These are phyloP conservation scores for Phytophthora niederhauseri DNA, from an alignment of 352 stramenopile genomes.

Conservation along the genomic window DNA sequence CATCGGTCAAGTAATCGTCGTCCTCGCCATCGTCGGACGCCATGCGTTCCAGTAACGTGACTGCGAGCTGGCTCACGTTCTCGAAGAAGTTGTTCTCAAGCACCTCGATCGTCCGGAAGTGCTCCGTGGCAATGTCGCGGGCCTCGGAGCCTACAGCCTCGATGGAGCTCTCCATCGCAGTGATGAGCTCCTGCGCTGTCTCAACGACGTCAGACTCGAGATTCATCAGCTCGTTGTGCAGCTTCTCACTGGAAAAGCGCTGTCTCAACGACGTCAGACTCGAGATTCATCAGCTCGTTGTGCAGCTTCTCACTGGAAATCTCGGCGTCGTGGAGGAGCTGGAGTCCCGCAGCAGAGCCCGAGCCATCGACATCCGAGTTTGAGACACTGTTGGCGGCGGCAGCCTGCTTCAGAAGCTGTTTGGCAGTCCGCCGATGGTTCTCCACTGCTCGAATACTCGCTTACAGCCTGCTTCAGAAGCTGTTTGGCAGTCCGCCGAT, in stretches of 20 bases:
- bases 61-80: conserved; percentile 81
- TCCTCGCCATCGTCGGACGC: conserved; percentile 79
- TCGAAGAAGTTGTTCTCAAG: conserved; percentile 93
- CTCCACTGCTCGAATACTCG: conserved; percentile 84
- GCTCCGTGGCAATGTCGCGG: conserved; percentile 71
- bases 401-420: conserved; percentile 71
- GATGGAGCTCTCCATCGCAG: conserved; percentile 65
- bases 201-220: conserved; percentile 88
- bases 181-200: conserved; percentile 70
- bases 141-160: conserved; percentile 67
- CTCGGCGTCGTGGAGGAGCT: conserved; percentile 87
- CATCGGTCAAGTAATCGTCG: conserved; percentile 78
- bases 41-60: conserved; percentile 78
- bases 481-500: conserved; percentile 78
- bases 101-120: conserved; percentile 91
- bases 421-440: conserved; percentile 81
- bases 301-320: conserved; percentile 87
- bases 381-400: conserved; percentile 23
- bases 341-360: conserved; percentile 47
- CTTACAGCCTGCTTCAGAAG: conserved; percentile 75
- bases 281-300: conserved; percentile 86
- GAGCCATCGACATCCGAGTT: conserved; percentile 40
- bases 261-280: conserved; percentile 86
- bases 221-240: conserved; percentile 90
- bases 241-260: conserved; percentile 81